Evolutionary conservation across 306 rosid genomes (phyloP).

Genomic region (Styphnolobium japonicum): DNA sequence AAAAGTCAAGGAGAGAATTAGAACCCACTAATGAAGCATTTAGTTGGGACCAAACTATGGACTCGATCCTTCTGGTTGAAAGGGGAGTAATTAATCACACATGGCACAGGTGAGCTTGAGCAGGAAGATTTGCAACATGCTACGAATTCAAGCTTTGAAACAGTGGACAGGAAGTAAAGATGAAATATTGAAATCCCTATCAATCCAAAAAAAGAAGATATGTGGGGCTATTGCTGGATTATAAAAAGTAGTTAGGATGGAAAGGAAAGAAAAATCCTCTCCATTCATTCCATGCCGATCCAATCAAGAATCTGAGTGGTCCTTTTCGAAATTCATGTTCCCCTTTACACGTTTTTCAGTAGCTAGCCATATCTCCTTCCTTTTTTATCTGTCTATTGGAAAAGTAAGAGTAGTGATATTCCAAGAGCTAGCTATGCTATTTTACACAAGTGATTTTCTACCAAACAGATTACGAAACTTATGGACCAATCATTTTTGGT

Average conservation of each 20-base stretch:
- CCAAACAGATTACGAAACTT: too few relatives aligned
- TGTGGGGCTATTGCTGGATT: not conserved
- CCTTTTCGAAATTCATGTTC: not conserved
- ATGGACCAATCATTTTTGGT: too few relatives aligned
- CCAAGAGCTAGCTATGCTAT: too few relatives aligned
- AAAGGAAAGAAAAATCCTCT: not conserved
- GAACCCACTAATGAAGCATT: too few relatives aligned
- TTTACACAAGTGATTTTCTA: too few relatives aligned
- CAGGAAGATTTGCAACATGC: not conserved
- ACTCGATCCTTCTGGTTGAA: not conserved
- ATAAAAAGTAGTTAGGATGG: not conserved
- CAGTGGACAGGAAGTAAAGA: not conserved
- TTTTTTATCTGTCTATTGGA: too few relatives aligned
- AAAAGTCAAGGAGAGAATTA: too few relatives aligned
- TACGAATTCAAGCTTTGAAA: not conserved
- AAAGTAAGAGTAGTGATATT: too few relatives aligned
- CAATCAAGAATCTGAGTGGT: not conserved
- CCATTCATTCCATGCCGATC: not conserved
- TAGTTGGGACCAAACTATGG: too few relatives aligned
- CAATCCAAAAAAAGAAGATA: not conserved
- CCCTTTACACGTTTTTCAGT: not conserved
- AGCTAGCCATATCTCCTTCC: too few relatives aligned
- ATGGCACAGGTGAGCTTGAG: not conserved
- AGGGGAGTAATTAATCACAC: not conserved
- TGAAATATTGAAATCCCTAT: not conserved